These are phyloP conservation scores for Aspergillus cavernicola DNA, from an alignment of 495 filamentous ascomycete genomes.

Conservation along the genomic window DNA sequence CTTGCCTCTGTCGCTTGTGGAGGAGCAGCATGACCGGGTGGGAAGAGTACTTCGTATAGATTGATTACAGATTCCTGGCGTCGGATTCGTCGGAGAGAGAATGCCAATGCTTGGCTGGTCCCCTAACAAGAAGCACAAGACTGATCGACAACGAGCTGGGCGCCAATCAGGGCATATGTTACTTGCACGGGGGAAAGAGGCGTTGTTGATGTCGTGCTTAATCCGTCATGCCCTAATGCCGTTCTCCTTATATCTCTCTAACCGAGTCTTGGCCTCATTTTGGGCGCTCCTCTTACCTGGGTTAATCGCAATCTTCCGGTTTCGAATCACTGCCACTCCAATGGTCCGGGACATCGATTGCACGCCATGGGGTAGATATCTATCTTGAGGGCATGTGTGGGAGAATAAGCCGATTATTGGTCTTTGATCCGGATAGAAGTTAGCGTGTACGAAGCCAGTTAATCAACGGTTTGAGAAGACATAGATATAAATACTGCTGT, in stretches of 20 bases:
- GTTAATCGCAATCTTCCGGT: not conserved
- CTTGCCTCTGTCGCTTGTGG: not conserved
- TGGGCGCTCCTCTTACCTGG: not conserved
- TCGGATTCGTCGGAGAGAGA: not conserved
- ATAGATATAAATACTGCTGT: not conserved
- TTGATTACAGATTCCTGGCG: not conserved
- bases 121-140: not conserved
- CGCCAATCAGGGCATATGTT: slow-evolving; percentile 6
- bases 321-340: not conserved
- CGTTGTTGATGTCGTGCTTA: not conserved
- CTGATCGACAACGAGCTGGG: not conserved
- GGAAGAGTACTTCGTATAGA: not conserved
- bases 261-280: not conserved
- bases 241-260: not conserved
- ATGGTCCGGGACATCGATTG: not conserved
- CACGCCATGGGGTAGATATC: not conserved
- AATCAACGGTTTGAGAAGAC: too few species aligned
- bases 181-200: not conserved
- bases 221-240: not conserved
- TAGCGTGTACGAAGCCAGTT: not conserved
- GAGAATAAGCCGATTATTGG: not conserved
- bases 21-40: not conserved
- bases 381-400: not conserved
- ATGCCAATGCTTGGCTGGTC: slow-evolving; percentile 13
- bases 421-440: not conserved